A percentile compares a stretch with the other conserved stretches of the same genome.
Conservation (phyloP, 140 eudicot genomes). For the Oenanthe javanica region DNA sequence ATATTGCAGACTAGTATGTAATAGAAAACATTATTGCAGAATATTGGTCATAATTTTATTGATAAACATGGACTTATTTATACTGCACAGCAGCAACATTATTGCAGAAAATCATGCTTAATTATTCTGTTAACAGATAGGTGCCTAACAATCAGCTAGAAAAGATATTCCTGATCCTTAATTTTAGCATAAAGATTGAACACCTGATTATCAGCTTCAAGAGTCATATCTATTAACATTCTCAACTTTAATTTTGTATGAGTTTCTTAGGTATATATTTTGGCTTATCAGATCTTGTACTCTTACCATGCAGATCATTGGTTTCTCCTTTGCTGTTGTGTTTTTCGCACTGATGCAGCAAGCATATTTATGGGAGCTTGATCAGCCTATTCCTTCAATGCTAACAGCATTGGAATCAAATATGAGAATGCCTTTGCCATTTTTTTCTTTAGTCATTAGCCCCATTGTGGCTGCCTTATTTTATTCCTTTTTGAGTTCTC, state of each 20-base stretch:
- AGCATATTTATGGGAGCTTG: constrained; percentile 94
- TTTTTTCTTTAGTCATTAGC: constrained; percentile 35
- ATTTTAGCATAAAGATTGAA: too few species aligned
- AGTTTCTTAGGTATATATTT: background rate
- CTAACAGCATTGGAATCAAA: constrained; percentile 76
- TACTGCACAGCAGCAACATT: too few species aligned
- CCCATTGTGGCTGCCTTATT: constrained; percentile 56
- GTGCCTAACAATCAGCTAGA: too few species aligned
- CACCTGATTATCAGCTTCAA: too few species aligned
- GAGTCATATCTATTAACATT: too few species aligned
- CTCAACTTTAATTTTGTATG: background rate
- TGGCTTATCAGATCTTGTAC: constrained; percentile 1
- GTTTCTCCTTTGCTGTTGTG: constrained; percentile 66
- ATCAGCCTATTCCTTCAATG: constrained; percentile 70
- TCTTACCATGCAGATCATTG: constrained; percentile 62
- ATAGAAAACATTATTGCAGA: too few species aligned
- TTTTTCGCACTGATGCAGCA: constrained; percentile 91
- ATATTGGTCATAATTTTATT: too few species aligned
- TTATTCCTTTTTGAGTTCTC: constrained; percentile 40
- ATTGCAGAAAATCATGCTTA: too few species aligned
- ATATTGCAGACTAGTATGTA: too few species aligned
- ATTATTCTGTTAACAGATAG: too few species aligned
- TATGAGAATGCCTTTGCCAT: constrained; percentile 64
- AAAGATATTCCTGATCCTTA: too few species aligned
- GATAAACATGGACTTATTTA: too few species aligned